A percentile compares a stretch with the other conserved stretches of the same genome.
phyloP scores from a whole-genome alignment of 495 filamentous ascomycete species.

The Platismatia glauca region DNA sequence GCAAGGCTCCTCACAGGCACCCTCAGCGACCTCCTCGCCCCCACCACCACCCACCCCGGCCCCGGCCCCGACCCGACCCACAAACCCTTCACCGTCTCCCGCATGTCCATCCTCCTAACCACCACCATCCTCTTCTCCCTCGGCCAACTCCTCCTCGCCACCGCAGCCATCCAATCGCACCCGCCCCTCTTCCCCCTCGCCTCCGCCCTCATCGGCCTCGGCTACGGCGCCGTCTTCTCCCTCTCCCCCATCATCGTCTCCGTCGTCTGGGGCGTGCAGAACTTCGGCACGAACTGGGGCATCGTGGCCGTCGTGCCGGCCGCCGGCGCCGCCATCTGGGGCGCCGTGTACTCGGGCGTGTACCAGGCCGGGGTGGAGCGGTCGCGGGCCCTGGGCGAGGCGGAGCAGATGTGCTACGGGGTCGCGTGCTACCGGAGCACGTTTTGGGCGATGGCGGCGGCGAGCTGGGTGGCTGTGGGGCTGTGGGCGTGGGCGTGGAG shows the following conservation, averaged over 20 bases:
- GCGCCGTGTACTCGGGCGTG: conserved; percentile 66
- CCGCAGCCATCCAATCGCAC: conserved; percentile 55
- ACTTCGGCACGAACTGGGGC: conserved; percentile 97
- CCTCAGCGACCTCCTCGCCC: conserved; percentile 80
- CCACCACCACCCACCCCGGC: conserved; percentile 33
- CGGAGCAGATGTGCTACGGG: conserved; percentile 50
- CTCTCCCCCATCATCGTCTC: conserved; percentile 83
- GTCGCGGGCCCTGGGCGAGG: conserved; percentile 35
- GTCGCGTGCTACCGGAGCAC: conserved; percentile 64
- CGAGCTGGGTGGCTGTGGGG: conserved; percentile 66
- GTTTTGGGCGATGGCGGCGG: conserved; percentile 73
- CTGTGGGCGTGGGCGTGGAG: conserved; percentile 77
- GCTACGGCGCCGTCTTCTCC: conserved; percentile 86
- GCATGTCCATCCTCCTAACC: conserved; percentile 67
- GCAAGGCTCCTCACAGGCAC: conserved; percentile 78
- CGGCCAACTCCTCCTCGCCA: conserved; percentile 66
- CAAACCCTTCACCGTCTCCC: conserved; percentile 51
- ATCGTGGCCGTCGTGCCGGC: conserved; percentile 88
- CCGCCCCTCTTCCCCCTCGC: conserved; percentile 68
- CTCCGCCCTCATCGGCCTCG: conserved; percentile 71
- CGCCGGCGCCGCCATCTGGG: conserved; percentile 75
- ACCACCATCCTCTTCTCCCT: conserved; percentile 67
- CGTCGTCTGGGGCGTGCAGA: conserved; percentile 96
- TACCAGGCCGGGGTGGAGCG: conserved; percentile 49
- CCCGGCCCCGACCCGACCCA: conserved; percentile 21